Evolutionary conservation across 768 basidiomycete genomes (phyloP).

Genomic region (Rhodotorula babjevae): DNA sequence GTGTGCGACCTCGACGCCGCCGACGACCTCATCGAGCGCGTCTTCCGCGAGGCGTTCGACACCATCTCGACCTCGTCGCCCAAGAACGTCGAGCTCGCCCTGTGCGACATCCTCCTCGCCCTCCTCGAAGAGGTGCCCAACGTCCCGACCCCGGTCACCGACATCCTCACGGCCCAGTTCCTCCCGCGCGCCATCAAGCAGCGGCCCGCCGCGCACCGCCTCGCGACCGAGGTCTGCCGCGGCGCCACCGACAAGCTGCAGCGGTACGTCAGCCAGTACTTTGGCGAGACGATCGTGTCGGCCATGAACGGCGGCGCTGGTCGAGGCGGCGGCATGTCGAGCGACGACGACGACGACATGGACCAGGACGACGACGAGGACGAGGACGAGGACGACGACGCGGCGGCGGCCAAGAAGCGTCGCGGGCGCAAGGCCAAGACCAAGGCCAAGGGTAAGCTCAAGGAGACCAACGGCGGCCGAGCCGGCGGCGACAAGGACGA

Average conservation of each 20-base stretch:
- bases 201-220: constrained; percentile 57
- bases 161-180: constrained; percentile 78
- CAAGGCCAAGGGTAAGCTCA: background rate
- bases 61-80: constrained; percentile 67
- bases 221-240: constrained; percentile 82
- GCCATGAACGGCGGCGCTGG: constrained; percentile 43
- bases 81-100: constrained; percentile 76
- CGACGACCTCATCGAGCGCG: constrained; percentile 74
- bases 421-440: constrained; percentile 4
- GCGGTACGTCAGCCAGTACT: constrained; percentile 81
- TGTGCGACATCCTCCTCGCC: constrained; percentile 84
- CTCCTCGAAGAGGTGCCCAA: constrained; percentile 78
- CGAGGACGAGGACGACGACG: constrained; percentile 32
- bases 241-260: constrained; percentile 77
- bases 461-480: background rate
- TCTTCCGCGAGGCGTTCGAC: constrained; percentile 77
- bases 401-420: constrained; percentile 34
- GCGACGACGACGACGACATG: background rate
- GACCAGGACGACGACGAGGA: background rate
- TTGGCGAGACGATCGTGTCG: constrained; percentile 79
- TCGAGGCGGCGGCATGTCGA: constrained; percentile 43
- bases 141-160: constrained; percentile 72
- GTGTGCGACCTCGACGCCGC: constrained; percentile 78
- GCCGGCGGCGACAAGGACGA: background rate
- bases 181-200: constrained; percentile 53